These are phyloP conservation scores for Cydonia oblonga DNA, from an alignment of 331 rosid genomes.

Conservation along the genomic window DNA sequence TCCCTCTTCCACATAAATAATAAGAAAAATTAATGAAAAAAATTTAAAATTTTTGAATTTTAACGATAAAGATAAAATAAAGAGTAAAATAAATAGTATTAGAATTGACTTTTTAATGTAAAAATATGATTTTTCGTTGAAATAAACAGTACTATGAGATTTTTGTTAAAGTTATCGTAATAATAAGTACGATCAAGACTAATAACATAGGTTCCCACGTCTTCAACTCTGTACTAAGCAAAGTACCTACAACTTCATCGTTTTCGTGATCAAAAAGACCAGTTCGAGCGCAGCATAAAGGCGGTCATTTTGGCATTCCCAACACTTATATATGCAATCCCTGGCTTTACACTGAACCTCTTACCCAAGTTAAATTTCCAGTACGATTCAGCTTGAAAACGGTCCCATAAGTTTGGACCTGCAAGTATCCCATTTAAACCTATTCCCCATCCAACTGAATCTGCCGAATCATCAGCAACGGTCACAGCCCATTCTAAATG, in stretches of 20 bases:
- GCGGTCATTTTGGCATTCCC: slow-evolving; percentile 44
- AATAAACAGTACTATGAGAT: no score
- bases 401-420: slow-evolving; percentile 28
- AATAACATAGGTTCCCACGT: not conserved
- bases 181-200: not conserved
- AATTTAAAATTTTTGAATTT: no score
- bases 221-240: not conserved
- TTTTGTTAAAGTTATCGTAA: no score
- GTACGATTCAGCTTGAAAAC: slow-evolving; percentile 63
- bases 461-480: slow-evolving; percentile 58
- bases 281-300: slow-evolving; percentile 58
- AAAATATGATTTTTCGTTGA: no score
- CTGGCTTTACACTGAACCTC: slow-evolving; percentile 67
- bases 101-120: rapidly evolving
- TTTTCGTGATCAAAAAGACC: slow-evolving; percentile 45
- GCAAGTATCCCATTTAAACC: slow-evolving; percentile 23
- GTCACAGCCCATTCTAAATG: slow-evolving; percentile 49
- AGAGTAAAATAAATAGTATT: no score
- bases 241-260: not conserved
- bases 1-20: not conserved
- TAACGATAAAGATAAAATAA: no score
- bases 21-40: not conserved
- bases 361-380: slow-evolving; percentile 49
- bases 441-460: slow-evolving; percentile 73
- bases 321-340: slow-evolving; percentile 42